Evolutionary conservation across 768 basidiomycete genomes (phyloP), one percentile per base, ranked within the genome.

Genomic region (Psilocybe azurescens): DNA sequence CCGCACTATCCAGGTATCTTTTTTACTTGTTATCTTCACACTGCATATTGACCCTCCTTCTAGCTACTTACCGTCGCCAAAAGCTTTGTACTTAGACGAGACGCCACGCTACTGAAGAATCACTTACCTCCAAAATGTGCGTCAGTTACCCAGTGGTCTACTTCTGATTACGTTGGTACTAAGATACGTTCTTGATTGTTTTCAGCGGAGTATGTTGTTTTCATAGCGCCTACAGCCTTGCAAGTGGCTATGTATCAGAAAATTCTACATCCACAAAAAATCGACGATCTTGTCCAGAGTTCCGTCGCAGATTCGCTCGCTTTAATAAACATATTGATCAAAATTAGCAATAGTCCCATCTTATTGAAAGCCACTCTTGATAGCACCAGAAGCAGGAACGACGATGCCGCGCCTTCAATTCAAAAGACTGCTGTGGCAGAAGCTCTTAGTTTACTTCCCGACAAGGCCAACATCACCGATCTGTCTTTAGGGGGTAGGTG

Each of bases 191-290:
- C 24, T 24, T 39, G 29, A 10, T 44, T n/a, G 11, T 16, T 44
- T n/a, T 44, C 65, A 99, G 97, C 93, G 71, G 97, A 99, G 87
- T 98, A 97, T 71, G 91, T 97, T n/a, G 89, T 99, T n/a, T 99
- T 99, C 73, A 82, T 97, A 32, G 88, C 89, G 5, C 97, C 97
- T 0, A 95, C 95, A 0, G 53, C 76, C n/a, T 77, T 97, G 16
- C 97, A 99, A 68, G 74, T 93, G 5, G 79, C 85, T 11, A 89
- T 99, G 68, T 94, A 95, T 69, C 77, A 81, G 9, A 87, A 82
- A 47, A 87, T 98, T 10, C 83, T 99, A 6, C 81, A 86, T 30
- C 87, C 89, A 0, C 86, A 88, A 54, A 86, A 86, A 60, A 74
- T 95, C 29, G 86, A 89, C 62, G 82, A 84, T 53, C 77, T 96